Conservation (phyloP, 2,329 filamentous ascomycete genomes). For the Xylariaceae sp. region DNA sequence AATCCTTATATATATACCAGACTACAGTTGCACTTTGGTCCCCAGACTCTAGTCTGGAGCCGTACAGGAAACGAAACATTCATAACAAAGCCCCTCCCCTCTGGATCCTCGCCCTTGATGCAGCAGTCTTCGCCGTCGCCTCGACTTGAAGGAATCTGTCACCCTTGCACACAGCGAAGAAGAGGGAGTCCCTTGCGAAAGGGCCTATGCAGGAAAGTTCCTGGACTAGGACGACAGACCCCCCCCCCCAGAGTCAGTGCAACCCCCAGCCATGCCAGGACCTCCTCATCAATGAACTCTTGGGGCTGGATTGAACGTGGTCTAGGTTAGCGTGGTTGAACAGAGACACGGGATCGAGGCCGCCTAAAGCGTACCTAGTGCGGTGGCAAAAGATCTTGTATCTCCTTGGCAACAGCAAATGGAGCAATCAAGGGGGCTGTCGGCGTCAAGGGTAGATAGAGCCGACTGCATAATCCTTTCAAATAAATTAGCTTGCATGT, state of each 20-base stretch:
- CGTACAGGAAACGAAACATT: too few relatives aligned
- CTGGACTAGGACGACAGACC: not conserved
- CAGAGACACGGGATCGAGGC: not conserved
- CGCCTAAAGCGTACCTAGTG: not conserved
- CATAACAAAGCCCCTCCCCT: too few relatives aligned
- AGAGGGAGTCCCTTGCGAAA: not conserved
- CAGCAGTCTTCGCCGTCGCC: conserved; percentile 3
- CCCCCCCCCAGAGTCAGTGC: not conserved
- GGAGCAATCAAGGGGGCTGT: not conserved
- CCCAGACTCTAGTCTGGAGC: too few relatives aligned
- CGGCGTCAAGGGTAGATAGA: too few relatives aligned
- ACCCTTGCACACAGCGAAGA: not conserved
- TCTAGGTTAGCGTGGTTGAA: too few relatives aligned
- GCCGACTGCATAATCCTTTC: too few relatives aligned
- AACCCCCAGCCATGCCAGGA: too few relatives aligned
- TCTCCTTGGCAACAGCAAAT: not conserved
- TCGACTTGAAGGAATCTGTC: conserved; percentile 5
- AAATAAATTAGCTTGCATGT: too few relatives aligned
- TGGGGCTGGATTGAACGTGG: not conserved
- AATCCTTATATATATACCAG: too few relatives aligned
- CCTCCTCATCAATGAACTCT: too few relatives aligned
- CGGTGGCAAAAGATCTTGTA: too few relatives aligned
- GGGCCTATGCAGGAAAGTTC: not conserved
- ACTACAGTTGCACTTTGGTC: too few relatives aligned
- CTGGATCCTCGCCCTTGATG: not conserved